These are phyloP conservation scores for Glutinoglossum americanum DNA, from an alignment of 495 filamentous ascomycete genomes.

Conservation along the genomic window DNA sequence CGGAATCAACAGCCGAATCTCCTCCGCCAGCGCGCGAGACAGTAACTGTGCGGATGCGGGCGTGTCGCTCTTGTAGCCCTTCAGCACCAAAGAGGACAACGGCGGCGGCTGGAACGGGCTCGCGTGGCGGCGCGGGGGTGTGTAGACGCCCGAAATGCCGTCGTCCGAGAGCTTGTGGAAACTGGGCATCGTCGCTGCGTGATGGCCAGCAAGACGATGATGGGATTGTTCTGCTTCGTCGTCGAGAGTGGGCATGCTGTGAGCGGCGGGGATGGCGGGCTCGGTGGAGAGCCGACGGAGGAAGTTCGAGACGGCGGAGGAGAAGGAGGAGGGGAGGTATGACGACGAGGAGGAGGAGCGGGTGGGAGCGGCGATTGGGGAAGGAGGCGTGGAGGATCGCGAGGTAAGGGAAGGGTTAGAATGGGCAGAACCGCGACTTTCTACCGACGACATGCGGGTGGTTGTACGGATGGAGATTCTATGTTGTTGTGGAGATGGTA, in stretches of 20 bases:
- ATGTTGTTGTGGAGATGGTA: background rate
- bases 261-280: background rate
- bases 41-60: conserved; percentile 24
- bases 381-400: background rate
- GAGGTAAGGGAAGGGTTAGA: background rate
- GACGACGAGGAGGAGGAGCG: background rate
- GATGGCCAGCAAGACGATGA: background rate
- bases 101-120: conserved; percentile 27
- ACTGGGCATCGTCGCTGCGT: conserved; percentile 1
- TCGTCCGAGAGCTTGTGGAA: conserved; percentile 9
- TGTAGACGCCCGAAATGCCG: conserved; percentile 14
- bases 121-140: conserved; percentile 15
- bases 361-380: background rate
- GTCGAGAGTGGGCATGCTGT: background rate
- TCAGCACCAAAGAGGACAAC: conserved; percentile 17
- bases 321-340: conserved; percentile 3
- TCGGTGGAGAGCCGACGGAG: conserved; percentile 7
- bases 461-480: background rate
- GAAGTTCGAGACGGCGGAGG: conserved; percentile 3
- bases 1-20: conserved; percentile 78
- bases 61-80: conserved; percentile 15
- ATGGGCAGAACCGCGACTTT: background rate
- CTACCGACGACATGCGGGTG: background rate
- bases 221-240: background rate
- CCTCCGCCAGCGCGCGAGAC: conserved; percentile 58